A percentile compares a stretch with the other conserved stretches of the same genome.
phyloP scores from a whole-genome alignment of 2,329 filamentous ascomycete species.

The Claviceps spartinae region DNA sequence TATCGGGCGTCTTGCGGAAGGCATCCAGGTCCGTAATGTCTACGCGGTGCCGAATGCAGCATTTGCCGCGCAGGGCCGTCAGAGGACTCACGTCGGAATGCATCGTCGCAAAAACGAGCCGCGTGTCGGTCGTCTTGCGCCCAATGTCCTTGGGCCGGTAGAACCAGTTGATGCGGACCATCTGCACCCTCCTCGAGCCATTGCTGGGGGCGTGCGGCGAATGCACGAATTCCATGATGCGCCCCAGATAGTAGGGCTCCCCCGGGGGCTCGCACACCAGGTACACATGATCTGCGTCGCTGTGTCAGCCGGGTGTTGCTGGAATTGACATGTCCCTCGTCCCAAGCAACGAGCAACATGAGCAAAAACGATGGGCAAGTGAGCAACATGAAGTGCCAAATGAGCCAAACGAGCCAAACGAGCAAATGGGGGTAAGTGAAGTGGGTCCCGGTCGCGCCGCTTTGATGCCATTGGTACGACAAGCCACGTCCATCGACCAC shows the following conservation, averaged over 20 bases:
- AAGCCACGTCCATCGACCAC: not conserved
- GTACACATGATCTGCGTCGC: constrained; percentile 61
- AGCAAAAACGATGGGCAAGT: no score
- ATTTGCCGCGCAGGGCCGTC: constrained; percentile 85
- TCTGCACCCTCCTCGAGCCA: constrained; percentile 59
- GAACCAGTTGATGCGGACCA: constrained; percentile 93
- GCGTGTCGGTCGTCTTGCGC: constrained; percentile 79
- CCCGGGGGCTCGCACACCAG: constrained; percentile 94
- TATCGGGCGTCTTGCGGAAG: constrained; percentile 73
- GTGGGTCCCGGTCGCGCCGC: constrained; percentile 7
- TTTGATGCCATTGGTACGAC: constrained; percentile 4
- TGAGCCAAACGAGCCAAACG: no score
- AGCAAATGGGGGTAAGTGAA: not conserved
- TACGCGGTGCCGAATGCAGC: constrained; percentile 74
- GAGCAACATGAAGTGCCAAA: no score
- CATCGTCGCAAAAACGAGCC: constrained; percentile 91
- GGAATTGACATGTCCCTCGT: constrained; percentile 4
- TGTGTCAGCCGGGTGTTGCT: constrained; percentile 6
- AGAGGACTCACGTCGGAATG: constrained; percentile 93
- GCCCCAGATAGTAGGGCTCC: constrained; percentile 92
- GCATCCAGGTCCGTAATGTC: constrained; percentile 73
- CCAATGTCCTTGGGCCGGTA: constrained; percentile 94
- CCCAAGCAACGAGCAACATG: not conserved
- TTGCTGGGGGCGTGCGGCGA: constrained; percentile 59
- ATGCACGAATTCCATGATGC: constrained; percentile 97